Evolutionary conservation across 148 eudicot genomes (phyloP).

Genomic region (Rhododendron simsii): DNA sequence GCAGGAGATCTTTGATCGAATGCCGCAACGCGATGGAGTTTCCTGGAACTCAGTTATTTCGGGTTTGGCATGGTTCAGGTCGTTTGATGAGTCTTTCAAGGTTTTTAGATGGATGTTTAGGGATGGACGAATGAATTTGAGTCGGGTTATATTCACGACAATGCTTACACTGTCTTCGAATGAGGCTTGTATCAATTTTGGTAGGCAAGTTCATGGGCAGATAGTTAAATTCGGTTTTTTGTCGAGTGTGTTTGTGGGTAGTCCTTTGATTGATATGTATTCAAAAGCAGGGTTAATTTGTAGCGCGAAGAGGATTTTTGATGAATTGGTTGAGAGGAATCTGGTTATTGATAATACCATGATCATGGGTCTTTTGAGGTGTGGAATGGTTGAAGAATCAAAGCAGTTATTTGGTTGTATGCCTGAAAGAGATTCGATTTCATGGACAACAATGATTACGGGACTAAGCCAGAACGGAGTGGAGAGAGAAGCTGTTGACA

Average conservation of each 20-base stretch:
- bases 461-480: constrained; percentile 42
- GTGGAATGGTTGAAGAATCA: constrained; percentile 64
- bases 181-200: constrained; percentile 45
- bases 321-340: constrained; percentile 66
- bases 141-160: constrained; percentile 68
- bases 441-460: constrained; percentile 49
- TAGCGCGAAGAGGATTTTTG: constrained; percentile 57
- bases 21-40: constrained; percentile 70
- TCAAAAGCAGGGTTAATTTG: constrained; percentile 49
- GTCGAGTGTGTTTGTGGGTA: constrained; percentile 71
- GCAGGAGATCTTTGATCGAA: constrained; percentile 44
- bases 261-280: constrained; percentile 87
- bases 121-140: constrained; percentile 45
- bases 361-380: constrained; percentile 60
- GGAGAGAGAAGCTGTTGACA: constrained; percentile 48
- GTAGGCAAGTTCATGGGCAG: constrained; percentile 73
- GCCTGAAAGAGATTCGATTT: constrained; percentile 66
- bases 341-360: constrained; percentile 79
- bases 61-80: constrained; percentile 51
- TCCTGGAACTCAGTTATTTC: constrained; percentile 86
- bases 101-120: constrained; percentile 48
- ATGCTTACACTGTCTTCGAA: constrained; percentile 56
- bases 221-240: constrained; percentile 65
- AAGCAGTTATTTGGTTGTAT: constrained; percentile 39
- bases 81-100: constrained; percentile 35